phyloP scores from a whole-genome alignment of 2,329 filamentous ascomycete genomes.

The Beauveria sp. region DNA sequence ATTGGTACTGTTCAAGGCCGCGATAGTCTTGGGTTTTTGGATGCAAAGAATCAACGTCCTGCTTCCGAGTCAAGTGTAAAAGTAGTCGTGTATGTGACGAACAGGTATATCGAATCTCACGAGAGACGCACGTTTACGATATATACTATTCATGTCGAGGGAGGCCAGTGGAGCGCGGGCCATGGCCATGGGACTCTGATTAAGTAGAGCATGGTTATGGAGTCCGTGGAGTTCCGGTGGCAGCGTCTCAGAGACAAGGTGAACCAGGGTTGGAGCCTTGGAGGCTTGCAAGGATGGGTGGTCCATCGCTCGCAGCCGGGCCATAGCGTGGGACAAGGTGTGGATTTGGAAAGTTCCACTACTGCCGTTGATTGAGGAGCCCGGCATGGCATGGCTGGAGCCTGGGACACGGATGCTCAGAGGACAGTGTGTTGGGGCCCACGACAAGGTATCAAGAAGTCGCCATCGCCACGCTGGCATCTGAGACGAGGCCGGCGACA shows the following conservation, averaged over 20 bases:
- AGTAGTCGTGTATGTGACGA: constrained; percentile 3
- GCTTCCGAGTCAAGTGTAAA: not conserved
- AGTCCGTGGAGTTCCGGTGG: constrained; percentile 2
- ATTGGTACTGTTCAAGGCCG: not conserved
- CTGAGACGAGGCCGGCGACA: constrained; percentile 7
- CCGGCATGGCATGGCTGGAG: not conserved
- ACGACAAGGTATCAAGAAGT: constrained; percentile 5
- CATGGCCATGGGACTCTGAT: constrained; percentile 2
- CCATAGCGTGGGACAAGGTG: constrained; percentile 5
- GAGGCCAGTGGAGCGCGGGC: constrained; percentile 9
- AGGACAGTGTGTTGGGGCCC: constrained; percentile 8
- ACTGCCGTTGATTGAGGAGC: not conserved
- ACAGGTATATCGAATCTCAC: not conserved
- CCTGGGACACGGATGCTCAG: constrained; percentile 8
- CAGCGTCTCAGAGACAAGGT: constrained; percentile 7
- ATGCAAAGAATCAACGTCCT: not conserved
- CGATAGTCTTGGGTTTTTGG: not conserved
- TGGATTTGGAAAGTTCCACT: not conserved
- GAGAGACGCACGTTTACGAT: constrained; percentile 9
- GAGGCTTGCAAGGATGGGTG: constrained; percentile 1
- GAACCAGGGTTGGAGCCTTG: constrained; percentile 1
- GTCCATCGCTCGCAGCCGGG: constrained; percentile 7
- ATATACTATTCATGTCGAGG: constrained; percentile 2
- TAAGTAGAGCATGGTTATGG: constrained; percentile 9
- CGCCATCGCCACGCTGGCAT: constrained; percentile 5